Evolutionary conservation across 1,284 basidiomycete genomes (phyloP), one percentile per base, ranked within the genome.

Genomic region (Fomes fomentarius): DNA sequence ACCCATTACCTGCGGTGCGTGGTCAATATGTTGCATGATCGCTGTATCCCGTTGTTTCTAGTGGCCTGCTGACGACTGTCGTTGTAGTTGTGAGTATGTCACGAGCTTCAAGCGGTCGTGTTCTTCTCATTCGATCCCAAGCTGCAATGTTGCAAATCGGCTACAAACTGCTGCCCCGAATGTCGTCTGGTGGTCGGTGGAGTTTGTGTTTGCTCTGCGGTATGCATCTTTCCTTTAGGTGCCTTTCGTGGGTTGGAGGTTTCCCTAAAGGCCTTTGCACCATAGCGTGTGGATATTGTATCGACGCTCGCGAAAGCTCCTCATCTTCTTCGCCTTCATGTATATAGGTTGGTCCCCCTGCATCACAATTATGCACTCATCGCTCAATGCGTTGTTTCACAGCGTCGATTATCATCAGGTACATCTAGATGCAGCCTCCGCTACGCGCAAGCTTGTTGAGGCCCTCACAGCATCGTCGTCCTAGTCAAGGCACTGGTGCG

Each of bases 101-200:
- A n/a, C n/a, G n/a, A n/a, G n/a, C n/a, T n/a, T n/a, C n/a, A n/a
- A n/a, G n/a, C n/a, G n/a, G n/a, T n/a, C n/a, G n/a, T n/a, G n/a
- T n/a, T n/a, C n/a, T n/a, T n/a, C n/a, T n/a, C n/a, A n/a, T n/a
- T n/a, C n/a, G n/a, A n/a, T 30, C 31, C n/a, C n/a, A 5, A 50
- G 47, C 22, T 50, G 47, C 28, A 19, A 9, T 42, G 47, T 24
- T 10, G 47, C 47, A 2, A 50, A 37, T 7, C 40, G 31, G 22
- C 15, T 50, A 14, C 47, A 50, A 25, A 50, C 33, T 15, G 47
- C 30, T 14, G 39, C 22, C 9, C 47, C 47, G 21, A 40, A 40
- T 9, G 26, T 50, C 22, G 31, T 50, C 35, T 50, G 47, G 47
- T 50, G 47, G 47, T 50, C 47, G 2, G 47, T 50, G 7, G 47